Evolutionary conservation across 2,329 filamentous ascomycete genomes (phyloP).

Genomic region (Epichloe coenophiala): DNA sequence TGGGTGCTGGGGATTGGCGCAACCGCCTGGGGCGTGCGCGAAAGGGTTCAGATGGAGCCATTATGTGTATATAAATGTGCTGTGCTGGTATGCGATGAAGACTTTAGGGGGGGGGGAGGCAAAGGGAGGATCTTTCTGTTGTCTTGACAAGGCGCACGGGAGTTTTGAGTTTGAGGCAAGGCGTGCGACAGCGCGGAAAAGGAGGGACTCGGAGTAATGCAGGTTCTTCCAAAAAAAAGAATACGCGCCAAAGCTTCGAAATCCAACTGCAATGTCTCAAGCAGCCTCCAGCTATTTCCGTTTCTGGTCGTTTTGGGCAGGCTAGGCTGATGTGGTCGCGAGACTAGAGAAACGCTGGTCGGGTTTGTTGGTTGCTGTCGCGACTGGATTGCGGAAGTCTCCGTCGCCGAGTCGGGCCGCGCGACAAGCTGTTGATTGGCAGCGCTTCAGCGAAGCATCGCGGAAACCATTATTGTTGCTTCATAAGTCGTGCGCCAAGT

Average conservation of each 20-base stretch:
- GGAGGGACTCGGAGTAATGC: neutral
- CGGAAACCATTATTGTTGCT: neutral
- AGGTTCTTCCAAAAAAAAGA: neutral
- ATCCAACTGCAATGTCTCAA: conserved; percentile 1
- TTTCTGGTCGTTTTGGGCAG: neutral
- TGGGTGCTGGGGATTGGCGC: conserved; percentile 26
- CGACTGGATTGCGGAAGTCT: conserved; percentile 3
- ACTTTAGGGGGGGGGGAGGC: neutral
- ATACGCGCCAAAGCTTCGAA: neutral
- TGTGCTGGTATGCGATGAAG: conserved; percentile 11
- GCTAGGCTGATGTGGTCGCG: neutral
- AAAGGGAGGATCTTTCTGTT: neutral
- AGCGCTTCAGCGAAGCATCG: conserved; percentile 1
- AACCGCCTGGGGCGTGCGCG: conserved; percentile 31
- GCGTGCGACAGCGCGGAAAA: neutral
- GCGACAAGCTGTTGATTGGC: neutral
- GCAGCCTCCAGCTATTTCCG: neutral
- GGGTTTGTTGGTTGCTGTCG: conserved; percentile 1
- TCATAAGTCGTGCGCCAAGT: neutral
- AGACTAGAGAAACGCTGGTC: neutral
- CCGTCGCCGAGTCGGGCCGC: conserved; percentile 4
- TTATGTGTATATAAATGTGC: conserved; percentile 13
- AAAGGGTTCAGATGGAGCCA: conserved; percentile 33
- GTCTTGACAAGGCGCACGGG: conserved; percentile 4
- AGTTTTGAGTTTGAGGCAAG: conserved; percentile 9